Conservation (phyloP, 768 basidiomycete species). For the Royoungia palumana region DNA sequence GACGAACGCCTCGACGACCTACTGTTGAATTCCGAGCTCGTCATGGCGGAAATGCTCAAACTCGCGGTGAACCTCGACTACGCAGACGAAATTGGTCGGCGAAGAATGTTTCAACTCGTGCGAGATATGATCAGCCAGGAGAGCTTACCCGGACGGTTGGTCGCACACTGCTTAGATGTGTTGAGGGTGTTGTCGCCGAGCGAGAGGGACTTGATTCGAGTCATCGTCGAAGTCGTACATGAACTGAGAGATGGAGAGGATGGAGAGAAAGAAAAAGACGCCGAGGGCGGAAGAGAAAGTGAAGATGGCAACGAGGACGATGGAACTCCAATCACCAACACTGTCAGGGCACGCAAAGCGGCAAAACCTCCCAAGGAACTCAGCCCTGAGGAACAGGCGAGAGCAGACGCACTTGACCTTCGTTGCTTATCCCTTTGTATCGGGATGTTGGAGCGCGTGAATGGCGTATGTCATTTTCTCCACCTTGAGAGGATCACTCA, state of each 20-base stretch:
- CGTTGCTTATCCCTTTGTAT: slow-evolving; percentile 75
- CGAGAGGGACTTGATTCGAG: slow-evolving; percentile 82
- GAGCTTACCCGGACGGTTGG: slow-evolving; percentile 61
- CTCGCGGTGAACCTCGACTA: slow-evolving; percentile 84
- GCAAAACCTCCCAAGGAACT: slow-evolving; percentile 36
- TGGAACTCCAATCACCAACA: background rate
- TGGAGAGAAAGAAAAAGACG: slow-evolving; percentile 34
- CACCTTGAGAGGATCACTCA: background rate
- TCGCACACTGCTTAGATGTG: slow-evolving; percentile 80
- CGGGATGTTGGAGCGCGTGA: slow-evolving; percentile 83
- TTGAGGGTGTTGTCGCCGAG: slow-evolving; percentile 64
- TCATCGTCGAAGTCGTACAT: slow-evolving; percentile 85
- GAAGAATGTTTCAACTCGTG: slow-evolving; percentile 84
- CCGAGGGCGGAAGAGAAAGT: slow-evolving; percentile 30
- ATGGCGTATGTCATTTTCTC: slow-evolving; percentile 53
- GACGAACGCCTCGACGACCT: slow-evolving; percentile 44
- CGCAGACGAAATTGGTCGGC: slow-evolving; percentile 84
- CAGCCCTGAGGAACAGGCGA: slow-evolving; percentile 56
- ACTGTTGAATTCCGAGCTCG: slow-evolving; percentile 42
- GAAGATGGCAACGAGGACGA: slow-evolving; percentile 5
- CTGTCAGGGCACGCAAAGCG: slow-evolving; percentile 12
- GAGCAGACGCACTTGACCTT: slow-evolving; percentile 63
- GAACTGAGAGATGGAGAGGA: slow-evolving; percentile 57
- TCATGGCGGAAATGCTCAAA: slow-evolving; percentile 78
- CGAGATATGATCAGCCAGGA: slow-evolving; percentile 81